Percentiles rank a stretch among this genome's conserved stretches.
phyloP scores from a whole-genome alignment of 371 early-diverging fungal genomes.

The Zychaea mexicana region DNA sequence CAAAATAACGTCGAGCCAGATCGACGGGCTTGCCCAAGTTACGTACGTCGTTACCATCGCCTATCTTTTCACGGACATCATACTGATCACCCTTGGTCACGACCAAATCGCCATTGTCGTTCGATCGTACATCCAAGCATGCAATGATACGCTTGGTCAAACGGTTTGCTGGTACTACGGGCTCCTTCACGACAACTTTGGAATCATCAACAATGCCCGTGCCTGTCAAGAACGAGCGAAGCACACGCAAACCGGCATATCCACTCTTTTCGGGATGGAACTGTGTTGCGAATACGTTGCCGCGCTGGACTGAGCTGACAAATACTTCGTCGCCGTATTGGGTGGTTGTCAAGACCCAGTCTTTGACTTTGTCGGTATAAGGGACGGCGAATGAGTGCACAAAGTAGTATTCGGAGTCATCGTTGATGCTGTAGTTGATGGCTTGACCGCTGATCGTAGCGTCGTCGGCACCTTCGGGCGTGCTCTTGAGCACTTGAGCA shows the following conservation, averaged over 20 bases:
- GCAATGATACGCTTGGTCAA: constrained; percentile 93
- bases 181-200: constrained; percentile 24
- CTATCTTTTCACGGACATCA: constrained; percentile 87
- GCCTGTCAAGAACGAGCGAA: constrained; percentile 80
- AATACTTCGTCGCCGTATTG: constrained; percentile 88
- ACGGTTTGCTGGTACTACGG: constrained; percentile 51
- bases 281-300: constrained; percentile 93
- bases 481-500: constrained; percentile 49
- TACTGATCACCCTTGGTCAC: constrained; percentile 99
- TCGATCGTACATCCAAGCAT: constrained; percentile 95
- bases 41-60: constrained; percentile 78
- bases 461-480: constrained; percentile 7
- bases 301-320: constrained; percentile 80
- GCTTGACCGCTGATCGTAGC: constrained; percentile 29
- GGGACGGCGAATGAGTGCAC: constrained; percentile 95
- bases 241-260: constrained; percentile 79
- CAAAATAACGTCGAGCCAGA: constrained; percentile 88
- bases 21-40: constrained; percentile 97
- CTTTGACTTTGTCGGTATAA: constrained; percentile 47
- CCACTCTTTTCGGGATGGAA: constrained; percentile 99
- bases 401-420: constrained; percentile 83
- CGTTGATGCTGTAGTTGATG: constrained; percentile 44
- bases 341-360: constrained; percentile 78
- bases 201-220: constrained; percentile 37
- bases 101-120: constrained; percentile 95